phyloP scores from a whole-genome alignment of 1,284 basidiomycete genomes.

The Ganoderma lingzhi region DNA sequence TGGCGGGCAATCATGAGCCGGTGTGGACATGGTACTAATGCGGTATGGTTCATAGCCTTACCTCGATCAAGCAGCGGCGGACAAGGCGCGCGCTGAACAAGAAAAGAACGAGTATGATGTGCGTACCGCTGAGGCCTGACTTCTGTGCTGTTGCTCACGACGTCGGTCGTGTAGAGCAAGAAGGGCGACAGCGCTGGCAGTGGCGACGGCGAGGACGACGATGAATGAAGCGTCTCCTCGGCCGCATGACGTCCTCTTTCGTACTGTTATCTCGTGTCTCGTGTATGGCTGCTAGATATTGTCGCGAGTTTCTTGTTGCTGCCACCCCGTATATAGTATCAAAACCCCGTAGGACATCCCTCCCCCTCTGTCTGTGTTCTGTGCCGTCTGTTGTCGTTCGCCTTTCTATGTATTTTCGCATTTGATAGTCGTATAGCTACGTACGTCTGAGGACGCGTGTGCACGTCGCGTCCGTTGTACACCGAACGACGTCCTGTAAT shows the following conservation, averaged over 20 bases:
- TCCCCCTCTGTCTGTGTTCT: conserved; percentile 8
- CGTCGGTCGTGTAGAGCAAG: conserved; percentile 48
- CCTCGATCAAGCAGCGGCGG: conserved; percentile 83
- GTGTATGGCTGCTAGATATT: conserved; percentile 30
- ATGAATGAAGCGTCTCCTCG: conserved; percentile 45
- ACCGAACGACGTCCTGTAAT: conserved; percentile 40
- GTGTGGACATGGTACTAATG: conserved; percentile 14
- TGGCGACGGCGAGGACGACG: conserved; percentile 67
- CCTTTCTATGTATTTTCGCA: conserved; percentile 29
- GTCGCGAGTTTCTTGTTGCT: conserved; percentile 18
- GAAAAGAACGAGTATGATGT: conserved; percentile 84
- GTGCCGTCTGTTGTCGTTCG: conserved; percentile 10
- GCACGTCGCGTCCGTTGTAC: conserved; percentile 36
- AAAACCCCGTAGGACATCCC: conserved; percentile 30
- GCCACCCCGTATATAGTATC: conserved; percentile 31
- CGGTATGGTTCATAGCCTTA: conserved; percentile 79
- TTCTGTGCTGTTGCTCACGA: conserved; percentile 9
- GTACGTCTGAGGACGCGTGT: conserved; percentile 30
- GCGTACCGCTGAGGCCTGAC: conserved; percentile 36
- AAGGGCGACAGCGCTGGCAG: conserved; percentile 56
- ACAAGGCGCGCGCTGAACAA: conserved; percentile 86
- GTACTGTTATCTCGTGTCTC: conserved; percentile 24
- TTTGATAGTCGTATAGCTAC: conserved; percentile 34
- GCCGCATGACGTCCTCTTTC: conserved; percentile 9
- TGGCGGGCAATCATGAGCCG: neutral